Base-by-base conservation (phyloP, 225 moss, liverwort and hornwort genomes). In the Physcomitrium patens region DNA sequence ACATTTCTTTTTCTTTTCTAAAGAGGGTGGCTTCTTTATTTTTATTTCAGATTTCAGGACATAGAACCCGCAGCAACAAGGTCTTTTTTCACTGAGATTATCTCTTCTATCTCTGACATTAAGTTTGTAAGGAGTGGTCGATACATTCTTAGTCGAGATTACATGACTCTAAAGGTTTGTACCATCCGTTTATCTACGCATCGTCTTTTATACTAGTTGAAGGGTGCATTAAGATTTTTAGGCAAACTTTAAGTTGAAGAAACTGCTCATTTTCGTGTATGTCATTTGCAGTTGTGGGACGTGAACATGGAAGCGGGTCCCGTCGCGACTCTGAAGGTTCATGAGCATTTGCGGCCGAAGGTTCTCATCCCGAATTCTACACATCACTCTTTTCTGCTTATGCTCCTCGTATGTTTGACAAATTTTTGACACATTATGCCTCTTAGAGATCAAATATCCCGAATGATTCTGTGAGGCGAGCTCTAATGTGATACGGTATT, bases 71-170 rank as follows among this genome's bases (percentile, higher is more conserved):
- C 93, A 57, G 91, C 92, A 78, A 84, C 94, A 78, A 91, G 96
- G 82, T 97, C 96, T 78, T 97, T 91, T 83, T 96, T 96, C 85
- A 96, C 96, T 60, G 96, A 96, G 81, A 96, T 96, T 73, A 94
- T 94, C 80, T 91, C 96, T 70, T 97, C 96, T 17, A 97, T 97
- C 71, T 97, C 96, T 82, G 96, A 97, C 82, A 94, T 97, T 76
- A 97, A 97, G 82, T 97, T 97, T 87, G 96, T 94, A 77, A 86
- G 96, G 89, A 94, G 88, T 68, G 96, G 96, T 79, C 94, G 96
- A 51, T 93, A 94, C 80, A 97, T 97, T 73, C 83, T 97, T 83
- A 94, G 94, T 83, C 96, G 96, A 24, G 96, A 97, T 76, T 97
- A 97, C 63, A 97, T 97, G 96, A 94, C 96, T 64, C 83, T 97